These are phyloP conservation scores for Annulohypoxylon maeteangense DNA, from an alignment of 495 filamentous ascomycete genomes.

Conservation along the genomic window DNA sequence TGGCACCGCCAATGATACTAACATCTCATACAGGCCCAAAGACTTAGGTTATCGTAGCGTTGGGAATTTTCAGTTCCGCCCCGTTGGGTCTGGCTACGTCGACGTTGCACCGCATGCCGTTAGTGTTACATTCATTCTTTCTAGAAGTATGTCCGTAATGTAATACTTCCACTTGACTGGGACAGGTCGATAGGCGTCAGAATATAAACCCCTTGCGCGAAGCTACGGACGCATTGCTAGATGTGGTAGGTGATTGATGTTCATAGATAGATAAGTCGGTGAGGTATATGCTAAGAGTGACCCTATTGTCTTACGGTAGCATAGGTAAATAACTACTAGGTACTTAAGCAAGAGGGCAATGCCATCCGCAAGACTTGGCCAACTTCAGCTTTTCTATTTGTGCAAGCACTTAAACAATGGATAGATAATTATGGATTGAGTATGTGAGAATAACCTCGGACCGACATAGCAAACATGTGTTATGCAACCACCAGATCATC, in stretches of 20 bases:
- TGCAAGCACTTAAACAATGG: not conserved
- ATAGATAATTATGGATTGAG: not conserved
- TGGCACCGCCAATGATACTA: not conserved
- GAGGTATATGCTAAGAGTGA: not conserved
- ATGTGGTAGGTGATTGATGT: not conserved
- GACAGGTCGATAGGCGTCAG: not conserved
- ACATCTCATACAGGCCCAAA: not conserved
- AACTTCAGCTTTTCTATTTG: not conserved
- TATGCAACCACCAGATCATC: not conserved
- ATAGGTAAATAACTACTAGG: not conserved
- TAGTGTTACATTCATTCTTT: not conserved
- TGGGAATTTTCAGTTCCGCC: constrained; percentile 5
- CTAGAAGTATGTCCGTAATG: not conserved
- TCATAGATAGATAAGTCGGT: not conserved
- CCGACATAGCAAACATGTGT: constrained; percentile 3
- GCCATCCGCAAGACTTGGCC: not conserved
- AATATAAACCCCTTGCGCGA: not conserved
- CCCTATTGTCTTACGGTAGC: not conserved
- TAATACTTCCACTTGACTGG: not conserved
- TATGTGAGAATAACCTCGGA: not conserved
- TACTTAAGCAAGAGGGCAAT: no score
- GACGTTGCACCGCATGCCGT: not conserved
- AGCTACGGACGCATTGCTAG: not conserved
- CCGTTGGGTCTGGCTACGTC: not conserved
- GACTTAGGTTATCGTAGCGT: not conserved